Evolutionary conservation across 345 rosid genomes (phyloP).

Genomic region (Iberis pinnata): DNA sequence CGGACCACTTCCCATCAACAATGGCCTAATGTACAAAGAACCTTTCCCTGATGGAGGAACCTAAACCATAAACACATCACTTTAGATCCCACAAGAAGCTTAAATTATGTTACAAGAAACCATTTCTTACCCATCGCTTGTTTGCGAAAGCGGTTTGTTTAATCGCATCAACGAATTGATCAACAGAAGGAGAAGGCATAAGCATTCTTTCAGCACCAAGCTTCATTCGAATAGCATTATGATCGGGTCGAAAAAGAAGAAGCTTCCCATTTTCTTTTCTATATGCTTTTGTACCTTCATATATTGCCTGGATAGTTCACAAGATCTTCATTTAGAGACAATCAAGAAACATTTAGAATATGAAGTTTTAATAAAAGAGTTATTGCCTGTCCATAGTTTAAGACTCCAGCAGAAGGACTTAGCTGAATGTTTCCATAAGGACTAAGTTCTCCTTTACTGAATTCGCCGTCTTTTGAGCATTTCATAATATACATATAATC

Average conservation of each 20-base stretch:
- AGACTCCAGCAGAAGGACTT: conserved; percentile 67
- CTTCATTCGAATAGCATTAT: conserved; percentile 69
- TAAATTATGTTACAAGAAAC: background rate
- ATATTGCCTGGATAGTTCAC: conserved; percentile 44
- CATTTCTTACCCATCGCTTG: conserved; percentile 66
- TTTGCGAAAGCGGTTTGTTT: conserved; percentile 67
- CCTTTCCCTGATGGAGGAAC: conserved; percentile 88
- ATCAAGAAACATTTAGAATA: background rate
- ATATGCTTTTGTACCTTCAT: conserved; percentile 87
- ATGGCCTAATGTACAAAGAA: conserved; percentile 72
- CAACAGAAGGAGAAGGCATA: conserved; percentile 72
- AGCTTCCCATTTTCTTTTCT: conserved; percentile 53
- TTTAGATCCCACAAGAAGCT: background rate
- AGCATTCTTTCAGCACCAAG: conserved; percentile 81
- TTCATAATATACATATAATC: conserved; percentile 76
- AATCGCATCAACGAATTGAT: conserved; percentile 80
- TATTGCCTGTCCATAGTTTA: conserved; percentile 49
- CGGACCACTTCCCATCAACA: conserved; percentile 85
- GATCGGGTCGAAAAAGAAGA: conserved; percentile 74
- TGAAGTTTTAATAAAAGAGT: conserved; percentile 23
- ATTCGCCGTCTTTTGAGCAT: conserved; percentile 44
- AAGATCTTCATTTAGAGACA: background rate
- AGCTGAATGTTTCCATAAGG: conserved; percentile 70
- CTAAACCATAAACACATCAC: conserved; percentile 24
- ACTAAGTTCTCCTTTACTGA: conserved; percentile 48